phyloP scores from a whole-genome alignment of 805 yeast genomes.

The Scheffersomyces stipitis region DNA sequence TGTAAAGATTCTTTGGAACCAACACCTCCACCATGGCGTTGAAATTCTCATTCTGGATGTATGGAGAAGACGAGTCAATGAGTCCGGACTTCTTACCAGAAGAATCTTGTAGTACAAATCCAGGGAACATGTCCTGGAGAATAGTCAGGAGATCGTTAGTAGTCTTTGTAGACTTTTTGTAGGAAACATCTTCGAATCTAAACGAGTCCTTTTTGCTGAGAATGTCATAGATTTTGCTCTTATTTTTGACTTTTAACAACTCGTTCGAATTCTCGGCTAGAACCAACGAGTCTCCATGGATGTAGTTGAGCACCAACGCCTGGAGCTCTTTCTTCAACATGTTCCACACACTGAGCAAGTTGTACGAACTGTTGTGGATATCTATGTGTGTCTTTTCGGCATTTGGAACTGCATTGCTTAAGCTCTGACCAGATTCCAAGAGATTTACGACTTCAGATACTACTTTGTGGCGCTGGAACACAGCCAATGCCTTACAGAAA shows the following conservation, averaged over 20 bases:
- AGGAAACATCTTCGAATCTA: slow-evolving; percentile 32
- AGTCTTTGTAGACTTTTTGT: slow-evolving; percentile 17
- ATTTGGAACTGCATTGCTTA: slow-evolving; percentile 7
- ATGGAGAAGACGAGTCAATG: slow-evolving; percentile 33
- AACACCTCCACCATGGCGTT: slow-evolving; percentile 59
- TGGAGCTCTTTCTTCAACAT: slow-evolving; percentile 32
- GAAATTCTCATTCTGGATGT: slow-evolving; percentile 59
- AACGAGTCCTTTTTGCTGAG: slow-evolving; percentile 24
- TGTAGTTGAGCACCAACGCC: slow-evolving; percentile 32
- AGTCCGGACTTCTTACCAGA: slow-evolving; percentile 12
- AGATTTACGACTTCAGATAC: slow-evolving; percentile 54
- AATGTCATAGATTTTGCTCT: slow-evolving; percentile 20
- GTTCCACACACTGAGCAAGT: slow-evolving; percentile 30
- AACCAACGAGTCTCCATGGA: slow-evolving; percentile 19
- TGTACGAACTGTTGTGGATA: slow-evolving; percentile 5
- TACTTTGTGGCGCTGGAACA: slow-evolving; percentile 69
- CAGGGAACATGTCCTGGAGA: slow-evolving; percentile 70
- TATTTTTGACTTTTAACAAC: slow-evolving; percentile 6
- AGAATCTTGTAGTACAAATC: slow-evolving; percentile 41
- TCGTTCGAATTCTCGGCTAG: slow-evolving; percentile 4
- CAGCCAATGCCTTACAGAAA: slow-evolving; percentile 60
- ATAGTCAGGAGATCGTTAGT: slow-evolving; percentile 31
- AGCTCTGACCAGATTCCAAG: slow-evolving; percentile 23
- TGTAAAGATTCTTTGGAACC: slow-evolving; percentile 69
- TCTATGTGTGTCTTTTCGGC: slow-evolving; percentile 1